Conservation (phyloP, 2,329 filamentous ascomycete genomes). For the Colletotrichum sp. region DNA sequence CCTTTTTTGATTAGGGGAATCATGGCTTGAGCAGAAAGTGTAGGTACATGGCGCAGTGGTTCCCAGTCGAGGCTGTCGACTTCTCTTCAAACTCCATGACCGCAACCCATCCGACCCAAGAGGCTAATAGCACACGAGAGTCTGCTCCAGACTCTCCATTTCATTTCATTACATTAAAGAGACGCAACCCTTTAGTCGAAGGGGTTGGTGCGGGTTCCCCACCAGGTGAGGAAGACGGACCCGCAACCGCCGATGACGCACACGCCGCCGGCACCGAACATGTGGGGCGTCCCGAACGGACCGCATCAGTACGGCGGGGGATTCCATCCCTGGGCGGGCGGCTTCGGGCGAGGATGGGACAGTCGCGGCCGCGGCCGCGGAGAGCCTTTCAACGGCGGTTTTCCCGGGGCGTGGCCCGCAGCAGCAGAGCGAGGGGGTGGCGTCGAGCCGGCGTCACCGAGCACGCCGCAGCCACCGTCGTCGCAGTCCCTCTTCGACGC, state of each 20-base stretch:
- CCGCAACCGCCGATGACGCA: background rate
- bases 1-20: background rate
- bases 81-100: slow-evolving; percentile 20
- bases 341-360: slow-evolving; percentile 9
- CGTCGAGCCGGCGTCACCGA: background rate
- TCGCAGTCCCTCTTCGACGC: slow-evolving; percentile 11
- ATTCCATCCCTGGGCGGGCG: background rate
- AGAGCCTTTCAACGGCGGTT: background rate
- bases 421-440: background rate
- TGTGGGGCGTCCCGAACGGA: background rate
- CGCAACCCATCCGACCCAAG: background rate
- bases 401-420: background rate
- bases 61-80: background rate
- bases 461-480: background rate
- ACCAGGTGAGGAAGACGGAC: slow-evolving; percentile 90
- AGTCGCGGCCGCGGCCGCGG: background rate
- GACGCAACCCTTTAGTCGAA: slow-evolving; percentile 68
- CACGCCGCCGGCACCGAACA: background rate
- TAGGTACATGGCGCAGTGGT: slow-evolving; percentile 11
- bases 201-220: slow-evolving; percentile 93
- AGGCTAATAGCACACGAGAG: slow-evolving; percentile 17
- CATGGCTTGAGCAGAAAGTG: slow-evolving; percentile 3
- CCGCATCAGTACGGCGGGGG: background rate
- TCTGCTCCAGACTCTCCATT: background rate
- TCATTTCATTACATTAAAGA: background rate